These are phyloP conservation scores for Trichoderma aggressivum DNA, from an alignment of 2,329 filamentous ascomycete species.

Conservation along the genomic window DNA sequence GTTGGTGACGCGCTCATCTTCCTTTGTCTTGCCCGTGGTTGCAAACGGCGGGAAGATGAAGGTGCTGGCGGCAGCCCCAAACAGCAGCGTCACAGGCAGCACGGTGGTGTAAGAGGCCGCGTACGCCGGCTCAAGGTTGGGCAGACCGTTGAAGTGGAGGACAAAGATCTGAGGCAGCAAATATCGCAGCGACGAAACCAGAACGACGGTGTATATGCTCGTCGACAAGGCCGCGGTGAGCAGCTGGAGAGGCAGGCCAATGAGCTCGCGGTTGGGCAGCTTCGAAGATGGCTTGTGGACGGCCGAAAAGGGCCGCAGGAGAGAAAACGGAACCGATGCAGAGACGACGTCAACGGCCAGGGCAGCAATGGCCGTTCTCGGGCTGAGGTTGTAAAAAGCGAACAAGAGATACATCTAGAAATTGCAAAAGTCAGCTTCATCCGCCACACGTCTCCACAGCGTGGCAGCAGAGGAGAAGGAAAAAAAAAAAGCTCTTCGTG, in stretches of 20 bases:
- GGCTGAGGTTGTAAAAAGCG: constrained; percentile 71
- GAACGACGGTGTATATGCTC: constrained; percentile 68
- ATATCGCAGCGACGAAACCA: constrained; percentile 66
- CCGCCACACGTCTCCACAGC: background rate
- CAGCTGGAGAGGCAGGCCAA: constrained; percentile 60
- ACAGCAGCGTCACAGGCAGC: constrained; percentile 53
- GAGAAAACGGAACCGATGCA: constrained; percentile 68
- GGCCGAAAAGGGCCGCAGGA: constrained; percentile 65
- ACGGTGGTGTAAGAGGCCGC: constrained; percentile 58
- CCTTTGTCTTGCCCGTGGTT: constrained; percentile 46
- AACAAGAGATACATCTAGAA: constrained; percentile 66
- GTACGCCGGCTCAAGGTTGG: constrained; percentile 66
- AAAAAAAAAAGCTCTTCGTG: background rate
- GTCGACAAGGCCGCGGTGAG: constrained; percentile 67
- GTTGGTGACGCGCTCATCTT: constrained; percentile 46
- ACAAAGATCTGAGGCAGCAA: constrained; percentile 72
- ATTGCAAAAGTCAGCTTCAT: constrained; percentile 6
- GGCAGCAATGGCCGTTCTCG: constrained; percentile 57
- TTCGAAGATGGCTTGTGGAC: constrained; percentile 55
- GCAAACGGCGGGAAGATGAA: constrained; percentile 75
- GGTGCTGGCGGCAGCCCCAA: constrained; percentile 67
- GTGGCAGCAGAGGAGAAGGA: background rate
- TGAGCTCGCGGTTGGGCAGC: constrained; percentile 60
- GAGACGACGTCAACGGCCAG: constrained; percentile 67
- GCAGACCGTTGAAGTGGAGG: constrained; percentile 69